Percentiles rank a stretch among this genome's conserved stretches.
Evolutionary conservation across 805 yeast genomes (phyloP).

Genomic region (Yarrowia yakushimensis): DNA sequence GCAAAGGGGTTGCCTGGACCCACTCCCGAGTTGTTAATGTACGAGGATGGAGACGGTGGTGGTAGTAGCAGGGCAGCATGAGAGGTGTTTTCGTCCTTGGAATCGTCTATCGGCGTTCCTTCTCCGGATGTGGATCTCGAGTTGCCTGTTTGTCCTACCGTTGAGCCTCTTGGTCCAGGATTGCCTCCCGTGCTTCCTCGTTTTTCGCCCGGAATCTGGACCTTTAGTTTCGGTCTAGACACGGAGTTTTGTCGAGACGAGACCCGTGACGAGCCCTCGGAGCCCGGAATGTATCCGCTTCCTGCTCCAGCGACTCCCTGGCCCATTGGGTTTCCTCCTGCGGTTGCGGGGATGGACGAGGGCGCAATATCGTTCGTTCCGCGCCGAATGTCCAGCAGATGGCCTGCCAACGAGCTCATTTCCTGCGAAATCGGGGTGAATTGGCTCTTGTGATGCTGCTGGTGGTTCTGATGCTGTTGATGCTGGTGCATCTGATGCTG

Average conservation of each 20-base stretch:
- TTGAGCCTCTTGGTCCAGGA: conserved; percentile 14
- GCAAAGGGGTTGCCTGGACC: conserved; percentile 41
- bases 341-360: background rate
- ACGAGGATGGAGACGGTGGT: conserved; percentile 39
- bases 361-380: conserved; percentile 24
- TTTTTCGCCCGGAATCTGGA: conserved; percentile 26
- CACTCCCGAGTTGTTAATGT: conserved; percentile 31
- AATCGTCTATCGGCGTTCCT: conserved; percentile 4
- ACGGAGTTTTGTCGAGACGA: conserved; percentile 26
- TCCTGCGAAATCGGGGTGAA: conserved; percentile 19
- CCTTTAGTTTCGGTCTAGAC: conserved; percentile 26
- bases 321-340: conserved; percentile 1
- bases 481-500: conserved; percentile 13
- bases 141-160: conserved; percentile 21
- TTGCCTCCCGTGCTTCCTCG: conserved; percentile 13
- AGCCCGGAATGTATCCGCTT: conserved; percentile 26
- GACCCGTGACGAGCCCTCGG: conserved; percentile 26
- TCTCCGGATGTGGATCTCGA: conserved; percentile 3
- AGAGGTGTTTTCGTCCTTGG: background rate
- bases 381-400: conserved; percentile 13
- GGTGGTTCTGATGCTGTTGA: conserved; percentile 1
- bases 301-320: conserved; percentile 25
- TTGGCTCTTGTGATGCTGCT: conserved; percentile 24
- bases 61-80: conserved; percentile 35
- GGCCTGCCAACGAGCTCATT: conserved; percentile 20